Conservation (phyloP, 257 asterid genomes). For the Petunia secreta region DNA sequence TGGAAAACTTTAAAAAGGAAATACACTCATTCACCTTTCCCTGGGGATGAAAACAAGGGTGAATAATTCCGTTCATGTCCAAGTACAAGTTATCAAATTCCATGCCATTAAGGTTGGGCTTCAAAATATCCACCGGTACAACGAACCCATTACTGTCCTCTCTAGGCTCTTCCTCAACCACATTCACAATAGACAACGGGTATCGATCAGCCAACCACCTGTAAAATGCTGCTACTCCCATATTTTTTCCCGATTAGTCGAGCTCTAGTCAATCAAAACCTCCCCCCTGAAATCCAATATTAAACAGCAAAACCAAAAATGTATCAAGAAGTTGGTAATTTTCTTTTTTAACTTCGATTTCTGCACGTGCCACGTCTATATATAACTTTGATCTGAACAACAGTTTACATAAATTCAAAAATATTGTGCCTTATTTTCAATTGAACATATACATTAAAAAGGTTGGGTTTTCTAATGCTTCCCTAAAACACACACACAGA, state of each 20-base stretch:
- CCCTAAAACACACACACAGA: not conserved
- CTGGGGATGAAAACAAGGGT: slow-evolving; percentile 97
- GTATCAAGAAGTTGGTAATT: not conserved
- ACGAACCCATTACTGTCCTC: slow-evolving; percentile 43
- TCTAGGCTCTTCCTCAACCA: slow-evolving; percentile 73
- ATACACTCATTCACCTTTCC: slow-evolving; percentile 58
- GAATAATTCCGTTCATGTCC: slow-evolving; percentile 97
- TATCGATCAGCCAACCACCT: slow-evolving; percentile 97
- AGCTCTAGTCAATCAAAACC: slow-evolving; percentile 13
- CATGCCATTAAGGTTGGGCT: slow-evolving; percentile 88
- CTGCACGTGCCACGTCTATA: not conserved
- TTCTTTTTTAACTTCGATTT: not conserved
- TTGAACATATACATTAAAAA: slow-evolving; percentile 17
- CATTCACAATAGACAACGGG: slow-evolving; percentile 77
- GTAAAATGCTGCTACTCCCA: slow-evolving; percentile 98
- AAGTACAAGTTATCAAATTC: slow-evolving; percentile 88
- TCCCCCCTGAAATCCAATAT: slow-evolving; percentile 1
- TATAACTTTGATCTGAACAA: not conserved
- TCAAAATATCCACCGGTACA: slow-evolving; percentile 55
- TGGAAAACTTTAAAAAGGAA: slow-evolving; percentile 15
- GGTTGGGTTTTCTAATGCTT: not conserved
- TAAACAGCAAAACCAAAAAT: not conserved
- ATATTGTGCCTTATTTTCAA: not conserved
- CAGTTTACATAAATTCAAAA: slow-evolving; percentile 12
- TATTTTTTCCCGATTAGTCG: slow-evolving; percentile 27